Evolutionary conservation across 1,284 basidiomycete species (phyloP).

Genomic region (Malassezia pachydermatis): DNA sequence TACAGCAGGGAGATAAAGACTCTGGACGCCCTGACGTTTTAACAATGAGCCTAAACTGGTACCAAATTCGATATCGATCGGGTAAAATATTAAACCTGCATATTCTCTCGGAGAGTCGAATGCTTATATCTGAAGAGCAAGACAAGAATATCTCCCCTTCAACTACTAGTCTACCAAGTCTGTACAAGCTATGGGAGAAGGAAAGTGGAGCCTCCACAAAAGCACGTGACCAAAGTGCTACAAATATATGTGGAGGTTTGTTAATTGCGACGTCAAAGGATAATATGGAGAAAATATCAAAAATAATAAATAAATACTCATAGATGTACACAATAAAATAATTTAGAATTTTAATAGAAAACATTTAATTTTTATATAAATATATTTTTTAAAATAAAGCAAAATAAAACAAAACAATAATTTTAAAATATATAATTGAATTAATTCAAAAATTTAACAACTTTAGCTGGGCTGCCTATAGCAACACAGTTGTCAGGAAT

Average conservation of each 20-base stretch:
- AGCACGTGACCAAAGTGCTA: no score
- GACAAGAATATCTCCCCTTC: not conserved
- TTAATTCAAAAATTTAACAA: slow-evolving; percentile 15
- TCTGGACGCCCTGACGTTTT: not conserved
- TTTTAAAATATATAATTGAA: slow-evolving; percentile 5
- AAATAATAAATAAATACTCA: not conserved
- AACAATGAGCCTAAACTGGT: slow-evolving; percentile 6
- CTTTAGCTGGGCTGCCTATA: slow-evolving; percentile 18
- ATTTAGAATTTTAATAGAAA: not conserved
- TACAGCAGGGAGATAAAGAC: not conserved
- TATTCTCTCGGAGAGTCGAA: not conserved
- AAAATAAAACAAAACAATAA: not conserved
- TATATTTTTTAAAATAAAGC: not conserved
- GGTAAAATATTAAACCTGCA: not conserved
- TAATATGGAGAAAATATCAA: not conserved
- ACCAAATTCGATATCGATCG: not conserved
- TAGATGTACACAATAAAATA: not conserved
- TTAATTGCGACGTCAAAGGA: no score
- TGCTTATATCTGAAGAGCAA: not conserved
- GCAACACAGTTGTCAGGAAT: slow-evolving; percentile 21
- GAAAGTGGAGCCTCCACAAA: not conserved
- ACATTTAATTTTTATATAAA: not conserved
- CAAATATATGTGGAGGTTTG: no score
- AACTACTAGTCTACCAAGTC: no score
- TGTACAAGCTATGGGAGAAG: not conserved